Conservation (phyloP, 306 rosid species). For the Fagus sylvatica region DNA sequence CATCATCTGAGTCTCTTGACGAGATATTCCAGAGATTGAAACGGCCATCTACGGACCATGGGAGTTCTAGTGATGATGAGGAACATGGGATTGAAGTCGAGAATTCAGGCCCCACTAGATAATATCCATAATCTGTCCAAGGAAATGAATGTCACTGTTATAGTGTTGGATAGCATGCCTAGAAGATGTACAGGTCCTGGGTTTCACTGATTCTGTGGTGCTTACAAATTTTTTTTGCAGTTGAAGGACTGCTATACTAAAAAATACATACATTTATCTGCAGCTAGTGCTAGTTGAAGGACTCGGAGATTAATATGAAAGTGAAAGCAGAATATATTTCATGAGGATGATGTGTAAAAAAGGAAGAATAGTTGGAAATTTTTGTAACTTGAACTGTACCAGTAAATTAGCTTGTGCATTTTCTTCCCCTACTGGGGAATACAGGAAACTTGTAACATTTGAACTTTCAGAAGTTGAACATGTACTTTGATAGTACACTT, state of each 20-base stretch:
- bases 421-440: neutral
- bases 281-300: conserved; percentile 28
- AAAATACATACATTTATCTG: conserved; percentile 22
- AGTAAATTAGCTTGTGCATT: neutral
- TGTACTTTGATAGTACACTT: neutral
- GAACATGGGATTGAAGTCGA: conserved; percentile 30
- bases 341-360: neutral
- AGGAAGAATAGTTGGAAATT: neutral
- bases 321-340: conserved; percentile 11
- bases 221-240: conserved; percentile 9
- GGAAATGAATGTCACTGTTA: conserved; percentile 7
- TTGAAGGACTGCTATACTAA: conserved; percentile 22
- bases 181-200: conserved; percentile 50
- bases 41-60: conserved; percentile 56
- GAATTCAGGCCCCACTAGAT: conserved; percentile 48
- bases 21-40: conserved; percentile 91
- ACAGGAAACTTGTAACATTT: neutral
- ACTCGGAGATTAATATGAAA: conserved; percentile 7
- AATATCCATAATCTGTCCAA: conserved; percentile 21
- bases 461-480: neutral
- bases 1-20: conserved; percentile 87
- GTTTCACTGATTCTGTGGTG: conserved; percentile 26
- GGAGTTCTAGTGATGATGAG: conserved; percentile 40
- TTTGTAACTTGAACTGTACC: conserved; percentile 24
- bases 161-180: conserved; percentile 31